Base-by-base conservation (phyloP, 2,329 filamentous ascomycete species). In the Aspergillus hiratsukae region DNA sequence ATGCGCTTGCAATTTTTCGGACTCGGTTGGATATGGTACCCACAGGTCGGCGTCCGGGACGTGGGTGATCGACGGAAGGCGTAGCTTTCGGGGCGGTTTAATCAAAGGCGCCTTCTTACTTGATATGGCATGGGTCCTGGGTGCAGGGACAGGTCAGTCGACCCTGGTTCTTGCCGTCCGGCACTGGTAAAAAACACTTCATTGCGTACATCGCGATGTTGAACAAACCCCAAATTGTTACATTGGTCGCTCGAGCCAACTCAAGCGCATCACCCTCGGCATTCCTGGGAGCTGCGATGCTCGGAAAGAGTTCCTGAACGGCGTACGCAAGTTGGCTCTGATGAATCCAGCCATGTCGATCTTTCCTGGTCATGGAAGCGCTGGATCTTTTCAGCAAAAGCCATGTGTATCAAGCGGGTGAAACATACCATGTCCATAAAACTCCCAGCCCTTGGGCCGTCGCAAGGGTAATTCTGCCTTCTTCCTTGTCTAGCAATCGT, bases 401-500 rank as follows among this genome's bases (percentile, higher is more conserved):
- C 14, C 14, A 3, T 5, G 4, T 7, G 14, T 37, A 6, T 6
- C 31, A 37, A 17, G 14, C 14, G 14, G 17, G 5, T 17, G 40
- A 19, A 17, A 55, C 65, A 61, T 61, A 71, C 70, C 65, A 69
- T 21, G 65, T 49, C 54, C 67, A 66, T n/a, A 72, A 56, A 1
- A 71, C 62, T 3, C 66, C 69, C 17, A 71, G 51, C 1, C 68
- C 68, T 58, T 73, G 69, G 4, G 72, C 61, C 14, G 65, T 67
- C 6, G 68, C 51, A 19, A 74, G 53, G 3, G 61, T 69, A 14
- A 71, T 62, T 48, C 63, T 62, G 4, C 68, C 71, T 35, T 69
- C 64, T 57, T 71, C 66, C 31, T 67, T 56, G 6, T 71, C 66
- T 7, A 71, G 59, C 4, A 65, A 59, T 7, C 56, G 64, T 53